Base-by-base conservation (phyloP, 2,329 filamentous ascomycete species). In the Aspergillus terreus region DNA sequence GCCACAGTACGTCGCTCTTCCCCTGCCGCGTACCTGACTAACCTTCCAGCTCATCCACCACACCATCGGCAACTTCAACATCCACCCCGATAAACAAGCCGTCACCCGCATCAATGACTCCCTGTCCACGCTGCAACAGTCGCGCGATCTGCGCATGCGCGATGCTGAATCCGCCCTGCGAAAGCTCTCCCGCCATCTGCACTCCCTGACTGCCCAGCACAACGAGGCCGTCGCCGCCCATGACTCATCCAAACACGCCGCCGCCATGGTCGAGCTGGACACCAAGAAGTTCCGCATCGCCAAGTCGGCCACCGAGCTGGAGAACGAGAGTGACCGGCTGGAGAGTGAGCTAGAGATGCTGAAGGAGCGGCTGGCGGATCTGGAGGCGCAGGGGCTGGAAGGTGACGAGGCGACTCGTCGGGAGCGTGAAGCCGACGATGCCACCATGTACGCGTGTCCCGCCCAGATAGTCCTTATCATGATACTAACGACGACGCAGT, bases 11-110 rank as follows among this genome's bases (percentile, higher is more conserved):
- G 2, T 17, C 14, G 6, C 1, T 3, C 10, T 3, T 2, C 6
- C 4, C 7, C 27, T 6, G 40, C 19, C 19, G 2, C 15, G 48
- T 46, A 42, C 41, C 10, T 53, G 44, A 42, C 52, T 58, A 44
- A 56, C 51, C 36, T 41, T 38, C 10, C 71, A 94, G 88, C 87
- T 96, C 67, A 95, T 99, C 75, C 82, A 86, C 68, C 88, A 95
- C 76, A 96, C 92, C 40, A 87, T 95, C 65, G 82, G 85, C 63
- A 96, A 96, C 79, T 99, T 99, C 84, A 94, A 95, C 77, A 95
- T 92, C 65, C 79, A 83, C 17, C 90, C 90, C 10, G 94, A 99
- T 79, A 94, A 91, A 67, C 78, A 84, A 59, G 88, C 89, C 55
- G 83, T 97, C 17, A 79, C 86, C 17, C 90, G 94, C 67, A 87